phyloP scores from a whole-genome alignment of 768 basidiomycete genomes.

The Hericium alpestre region DNA sequence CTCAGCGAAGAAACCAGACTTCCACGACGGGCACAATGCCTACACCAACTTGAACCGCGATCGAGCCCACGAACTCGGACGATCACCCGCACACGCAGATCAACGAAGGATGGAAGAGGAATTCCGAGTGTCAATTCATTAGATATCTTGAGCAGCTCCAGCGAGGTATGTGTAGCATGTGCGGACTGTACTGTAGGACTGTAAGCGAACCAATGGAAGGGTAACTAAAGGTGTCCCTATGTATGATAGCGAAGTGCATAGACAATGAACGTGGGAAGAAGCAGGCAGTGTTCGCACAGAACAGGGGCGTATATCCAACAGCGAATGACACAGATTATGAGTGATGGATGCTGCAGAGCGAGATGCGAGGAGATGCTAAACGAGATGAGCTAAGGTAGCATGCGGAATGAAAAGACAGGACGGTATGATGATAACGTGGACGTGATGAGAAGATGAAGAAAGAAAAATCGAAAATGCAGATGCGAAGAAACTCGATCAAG shows the following conservation, averaged over 20 bases:
- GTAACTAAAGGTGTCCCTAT: neutral
- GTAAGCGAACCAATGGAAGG: neutral
- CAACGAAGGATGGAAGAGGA: neutral
- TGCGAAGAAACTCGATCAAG: no score
- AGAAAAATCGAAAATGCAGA: no score
- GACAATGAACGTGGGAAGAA: neutral
- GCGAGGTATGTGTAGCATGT: neutral
- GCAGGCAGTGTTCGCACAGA: neutral
- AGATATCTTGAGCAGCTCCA: neutral
- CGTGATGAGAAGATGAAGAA: neutral
- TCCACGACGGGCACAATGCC: no score
- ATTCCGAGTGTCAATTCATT: neutral
- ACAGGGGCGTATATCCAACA: neutral
- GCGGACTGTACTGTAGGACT: neutral
- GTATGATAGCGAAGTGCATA: constrained; percentile 3
- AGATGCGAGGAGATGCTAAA: constrained; percentile 2
- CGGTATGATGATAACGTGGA: neutral
- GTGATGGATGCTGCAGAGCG: constrained; percentile 1
- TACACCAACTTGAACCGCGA: no score
- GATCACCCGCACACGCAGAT: neutral
- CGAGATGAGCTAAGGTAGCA: neutral
- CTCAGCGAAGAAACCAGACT: no score
- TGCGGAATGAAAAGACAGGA: neutral
- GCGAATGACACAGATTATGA: neutral
- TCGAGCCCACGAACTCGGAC: no score